phyloP scores from a whole-genome alignment of 208 protist species.

The Vickermania ingenoplastis region DNA sequence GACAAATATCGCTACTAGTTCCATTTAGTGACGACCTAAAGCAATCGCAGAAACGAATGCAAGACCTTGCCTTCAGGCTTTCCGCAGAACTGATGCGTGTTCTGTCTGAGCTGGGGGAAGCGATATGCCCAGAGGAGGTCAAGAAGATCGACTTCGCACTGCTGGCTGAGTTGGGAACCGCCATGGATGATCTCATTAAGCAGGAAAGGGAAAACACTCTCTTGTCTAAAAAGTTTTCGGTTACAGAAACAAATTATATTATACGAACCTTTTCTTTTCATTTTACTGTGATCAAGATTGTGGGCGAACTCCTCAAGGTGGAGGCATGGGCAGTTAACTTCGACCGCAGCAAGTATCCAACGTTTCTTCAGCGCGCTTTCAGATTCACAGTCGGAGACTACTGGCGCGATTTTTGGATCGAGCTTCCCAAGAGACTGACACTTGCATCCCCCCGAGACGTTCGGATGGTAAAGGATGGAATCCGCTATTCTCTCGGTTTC shows the following conservation, averaged over 20 bases:
- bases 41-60: slow-evolving; percentile 22
- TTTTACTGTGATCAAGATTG: slow-evolving; percentile 34
- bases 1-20: slow-evolving; percentile 7
- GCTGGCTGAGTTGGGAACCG: slow-evolving; percentile 15
- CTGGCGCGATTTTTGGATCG: slow-evolving; percentile 51
- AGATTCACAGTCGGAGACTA: slow-evolving; percentile 59
- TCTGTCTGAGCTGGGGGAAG: slow-evolving; percentile 17
- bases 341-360: slow-evolving; percentile 40
- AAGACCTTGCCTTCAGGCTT: slow-evolving; percentile 20
- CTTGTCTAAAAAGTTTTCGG: slow-evolving; percentile 17
- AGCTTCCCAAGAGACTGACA: slow-evolving; percentile 49
- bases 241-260: slow-evolving; percentile 28
- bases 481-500: slow-evolving; percentile 45
- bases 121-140: slow-evolving; percentile 27
- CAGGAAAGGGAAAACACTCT: slow-evolving; percentile 19
- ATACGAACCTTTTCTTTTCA: slow-evolving; percentile 24
- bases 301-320: slow-evolving; percentile 32
- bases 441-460: slow-evolving; percentile 52
- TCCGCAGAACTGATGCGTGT: slow-evolving; percentile 33
- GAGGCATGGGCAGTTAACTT: slow-evolving; percentile 35
- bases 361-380: slow-evolving; percentile 16
- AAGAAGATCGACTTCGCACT: slow-evolving; percentile 23
- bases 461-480: slow-evolving; percentile 55
- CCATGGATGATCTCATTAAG: slow-evolving; percentile 24
- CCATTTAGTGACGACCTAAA: slow-evolving; percentile 6